These are phyloP conservation scores for Tylopilus rubrobrunneus DNA, from an alignment of 768 basidiomycete genomes.

Conservation along the genomic window DNA sequence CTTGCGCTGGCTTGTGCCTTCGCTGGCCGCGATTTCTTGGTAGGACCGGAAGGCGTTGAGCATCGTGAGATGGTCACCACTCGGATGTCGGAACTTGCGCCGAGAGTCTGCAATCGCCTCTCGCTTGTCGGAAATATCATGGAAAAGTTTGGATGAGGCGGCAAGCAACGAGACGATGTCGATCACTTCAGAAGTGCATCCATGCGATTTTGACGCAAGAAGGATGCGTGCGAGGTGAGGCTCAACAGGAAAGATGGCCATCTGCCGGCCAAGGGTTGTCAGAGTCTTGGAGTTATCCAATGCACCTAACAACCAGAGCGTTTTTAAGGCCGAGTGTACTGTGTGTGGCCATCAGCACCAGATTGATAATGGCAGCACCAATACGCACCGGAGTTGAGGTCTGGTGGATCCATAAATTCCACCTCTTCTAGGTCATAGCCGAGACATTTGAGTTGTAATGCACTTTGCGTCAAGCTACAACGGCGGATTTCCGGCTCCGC, in stretches of 20 bases:
- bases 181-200: slow-evolving; percentile 75
- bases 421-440: slow-evolving; percentile 76
- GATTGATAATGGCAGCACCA: no score
- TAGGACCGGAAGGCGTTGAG: slow-evolving; percentile 84
- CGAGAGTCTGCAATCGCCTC: slow-evolving; percentile 69
- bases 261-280: slow-evolving; percentile 72
- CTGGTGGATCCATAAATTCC: slow-evolving; percentile 87
- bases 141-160: slow-evolving; percentile 74
- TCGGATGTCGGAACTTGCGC: slow-evolving; percentile 72
- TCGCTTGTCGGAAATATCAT: slow-evolving; percentile 72
- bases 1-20: slow-evolving; percentile 44
- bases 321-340: slow-evolving; percentile 64
- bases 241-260: slow-evolving; percentile 93
- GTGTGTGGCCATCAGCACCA: not conserved
- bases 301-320: slow-evolving; percentile 77
- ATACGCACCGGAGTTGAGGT: slow-evolving; percentile 65
- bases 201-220: slow-evolving; percentile 68
- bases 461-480: slow-evolving; percentile 76
- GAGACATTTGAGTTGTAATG: slow-evolving; percentile 83
- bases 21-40: slow-evolving; percentile 55
- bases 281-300: slow-evolving; percentile 62
- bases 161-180: slow-evolving; percentile 84
- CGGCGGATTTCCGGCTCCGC: slow-evolving; percentile 89
- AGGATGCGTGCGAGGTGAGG: slow-evolving; percentile 76
- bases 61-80: slow-evolving; percentile 89